A percentile compares a stretch with the other conserved stretches of the same genome.
phyloP scores from a whole-genome alignment of 1,284 basidiomycete species.

The Sphaerobolus stellatus region DNA sequence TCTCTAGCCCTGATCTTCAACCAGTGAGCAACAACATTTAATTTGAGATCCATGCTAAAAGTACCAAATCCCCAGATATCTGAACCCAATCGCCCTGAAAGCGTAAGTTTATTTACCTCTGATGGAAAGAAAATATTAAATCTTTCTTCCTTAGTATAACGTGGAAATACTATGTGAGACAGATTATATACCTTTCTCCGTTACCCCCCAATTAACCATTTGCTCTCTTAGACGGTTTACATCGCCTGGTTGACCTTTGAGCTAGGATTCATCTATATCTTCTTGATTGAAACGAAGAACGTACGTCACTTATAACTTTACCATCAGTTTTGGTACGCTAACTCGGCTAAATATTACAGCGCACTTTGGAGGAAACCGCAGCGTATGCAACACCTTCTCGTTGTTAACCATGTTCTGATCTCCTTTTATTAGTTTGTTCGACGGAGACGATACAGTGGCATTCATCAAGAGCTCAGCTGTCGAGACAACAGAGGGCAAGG shows the following conservation, averaged over 20 bases:
- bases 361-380: conserved; percentile 39
- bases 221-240: conserved; percentile 39
- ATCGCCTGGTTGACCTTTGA: conserved; percentile 40
- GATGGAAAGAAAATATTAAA: background rate
- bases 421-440: background rate
- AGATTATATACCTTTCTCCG: background rate
- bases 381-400: conserved; percentile 23
- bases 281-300: conserved; percentile 45
- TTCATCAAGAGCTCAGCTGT: too few relatives aligned
- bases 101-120: conserved; percentile 22
- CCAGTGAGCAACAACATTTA: conserved; percentile 37
- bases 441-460: background rate
- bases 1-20: conserved; percentile 59
- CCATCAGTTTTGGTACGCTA: background rate
- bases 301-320: conserved; percentile 27
- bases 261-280: conserved; percentile 38
- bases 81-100: conserved; percentile 43
- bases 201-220: background rate
- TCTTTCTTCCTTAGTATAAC: conserved; percentile 21
- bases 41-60: background rate
- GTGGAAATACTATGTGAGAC: conserved; percentile 40
- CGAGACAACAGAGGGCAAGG: too few relatives aligned
- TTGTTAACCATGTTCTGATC: background rate
- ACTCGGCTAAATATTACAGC: background rate
- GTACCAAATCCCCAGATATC: conserved; percentile 28